Evolutionary conservation across 1,139 yeast species (phyloP).

Genomic region (Lodderomyces elongisporus): DNA sequence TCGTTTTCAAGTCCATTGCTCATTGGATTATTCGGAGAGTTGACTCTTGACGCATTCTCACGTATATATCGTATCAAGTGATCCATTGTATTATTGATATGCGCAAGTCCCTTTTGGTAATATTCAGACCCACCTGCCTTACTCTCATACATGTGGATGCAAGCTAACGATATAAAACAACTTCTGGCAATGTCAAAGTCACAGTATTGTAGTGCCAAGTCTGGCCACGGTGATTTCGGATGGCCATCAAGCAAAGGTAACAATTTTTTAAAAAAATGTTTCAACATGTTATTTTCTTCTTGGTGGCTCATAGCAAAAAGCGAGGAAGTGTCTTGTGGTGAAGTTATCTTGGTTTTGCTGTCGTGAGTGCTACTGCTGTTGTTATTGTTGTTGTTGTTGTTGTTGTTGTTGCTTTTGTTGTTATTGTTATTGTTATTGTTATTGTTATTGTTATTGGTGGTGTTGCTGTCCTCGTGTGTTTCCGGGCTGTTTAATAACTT

Average conservation of each 20-base stretch:
- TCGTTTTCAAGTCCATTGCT: conserved; percentile 1
- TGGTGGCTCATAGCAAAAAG: conserved; percentile 17
- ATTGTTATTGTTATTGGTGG: no score
- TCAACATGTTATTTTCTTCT: conserved; percentile 47
- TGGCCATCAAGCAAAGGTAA: conserved; percentile 51
- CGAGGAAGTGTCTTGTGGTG: conserved; percentile 3
- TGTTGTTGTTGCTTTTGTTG: no score
- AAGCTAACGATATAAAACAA: conserved; percentile 49
- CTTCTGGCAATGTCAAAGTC: conserved; percentile 52
- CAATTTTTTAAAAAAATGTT: conserved; percentile 49
- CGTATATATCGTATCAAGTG: conserved; percentile 36
- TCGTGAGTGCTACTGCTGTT: background rate
- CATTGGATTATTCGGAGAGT: background rate
- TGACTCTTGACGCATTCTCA: conserved; percentile 6
- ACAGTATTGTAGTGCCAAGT: conserved; percentile 48
- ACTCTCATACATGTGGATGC: conserved; percentile 50
- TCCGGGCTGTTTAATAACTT: conserved; percentile 6
- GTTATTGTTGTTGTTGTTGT: no score
- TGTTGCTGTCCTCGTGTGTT: conserved; percentile 3
- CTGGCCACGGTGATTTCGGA: conserved; percentile 57
- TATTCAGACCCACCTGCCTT: conserved; percentile 44
- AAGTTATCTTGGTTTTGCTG: conserved; percentile 4
- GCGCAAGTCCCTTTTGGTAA: conserved; percentile 45
- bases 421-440: no score
- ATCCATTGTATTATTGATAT: conserved; percentile 50